Conservation (phyloP, 2,329 filamentous ascomycete genomes). For the Tolypocladium cylindrosporum region DNA sequence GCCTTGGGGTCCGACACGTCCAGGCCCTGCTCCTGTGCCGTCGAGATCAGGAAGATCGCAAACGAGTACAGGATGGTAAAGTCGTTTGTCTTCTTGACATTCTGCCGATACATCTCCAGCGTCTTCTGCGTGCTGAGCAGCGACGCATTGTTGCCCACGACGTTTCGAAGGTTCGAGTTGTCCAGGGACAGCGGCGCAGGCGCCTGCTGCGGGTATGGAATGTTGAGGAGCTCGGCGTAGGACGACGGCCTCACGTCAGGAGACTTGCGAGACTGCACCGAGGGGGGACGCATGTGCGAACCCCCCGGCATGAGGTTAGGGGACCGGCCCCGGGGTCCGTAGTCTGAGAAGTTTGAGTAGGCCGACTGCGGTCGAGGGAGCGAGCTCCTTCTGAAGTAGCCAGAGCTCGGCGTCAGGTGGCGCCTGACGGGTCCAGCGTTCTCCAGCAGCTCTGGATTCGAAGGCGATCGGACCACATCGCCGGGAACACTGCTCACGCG, state of each 20-base stretch:
- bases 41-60: constrained; percentile 85
- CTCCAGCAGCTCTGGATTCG: constrained; percentile 43
- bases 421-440: constrained; percentile 43
- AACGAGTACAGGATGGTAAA: constrained; percentile 90
- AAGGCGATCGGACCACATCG: constrained; percentile 33
- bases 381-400: constrained; percentile 44
- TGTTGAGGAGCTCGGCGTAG: constrained; percentile 52
- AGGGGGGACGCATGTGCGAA: constrained; percentile 35
- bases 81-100: constrained; percentile 95
- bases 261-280: constrained; percentile 41
- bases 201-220: constrained; percentile 71
- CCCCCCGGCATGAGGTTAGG: constrained; percentile 34
- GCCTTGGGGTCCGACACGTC: constrained; percentile 36
- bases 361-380: constrained; percentile 63
- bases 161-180: constrained; percentile 69
- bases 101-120: constrained; percentile 92
- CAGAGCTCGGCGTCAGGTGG: constrained; percentile 50
- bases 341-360: constrained; percentile 66
- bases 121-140: constrained; percentile 87
- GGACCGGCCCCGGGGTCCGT: constrained; percentile 53
- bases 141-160: constrained; percentile 82
- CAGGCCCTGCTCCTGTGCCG: constrained; percentile 68
- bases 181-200: constrained; percentile 60
- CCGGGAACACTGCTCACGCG: constrained; percentile 31
- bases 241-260: constrained; percentile 43